These are phyloP conservation scores for Fusarium ambrosium DNA, from an alignment of 2,329 filamentous ascomycete genomes.

Conservation along the genomic window DNA sequence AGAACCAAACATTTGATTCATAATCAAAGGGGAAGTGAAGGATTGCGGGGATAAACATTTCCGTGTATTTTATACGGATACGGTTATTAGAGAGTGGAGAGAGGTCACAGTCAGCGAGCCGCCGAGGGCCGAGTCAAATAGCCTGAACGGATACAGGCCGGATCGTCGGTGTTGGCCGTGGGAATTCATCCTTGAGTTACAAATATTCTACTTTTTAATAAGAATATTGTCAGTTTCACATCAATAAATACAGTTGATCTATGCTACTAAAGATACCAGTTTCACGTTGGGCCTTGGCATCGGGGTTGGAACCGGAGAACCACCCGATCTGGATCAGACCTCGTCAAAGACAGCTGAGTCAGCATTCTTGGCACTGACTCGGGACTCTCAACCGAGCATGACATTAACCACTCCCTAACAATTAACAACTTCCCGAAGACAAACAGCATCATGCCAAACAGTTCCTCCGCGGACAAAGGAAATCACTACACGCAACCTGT, in stretches of 20 bases:
- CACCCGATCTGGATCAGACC: neutral
- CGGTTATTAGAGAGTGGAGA: neutral
- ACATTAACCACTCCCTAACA: too few species aligned
- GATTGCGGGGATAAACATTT: neutral
- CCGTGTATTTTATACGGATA: neutral
- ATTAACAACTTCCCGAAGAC: neutral
- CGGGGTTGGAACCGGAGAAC: neutral
- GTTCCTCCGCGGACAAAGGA: neutral
- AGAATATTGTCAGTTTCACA: neutral
- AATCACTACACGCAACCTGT: neutral
- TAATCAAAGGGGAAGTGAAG: neutral
- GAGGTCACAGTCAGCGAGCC: neutral
- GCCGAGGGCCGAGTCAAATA: constrained; percentile 6
- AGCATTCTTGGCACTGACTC: neutral
- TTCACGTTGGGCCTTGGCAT: neutral
- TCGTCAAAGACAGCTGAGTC: neutral
- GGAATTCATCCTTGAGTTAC: too few species aligned
- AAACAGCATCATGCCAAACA: neutral
- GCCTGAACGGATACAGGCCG: neutral
- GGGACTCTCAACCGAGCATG: neutral
- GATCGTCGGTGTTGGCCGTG: neutral
- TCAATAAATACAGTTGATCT: neutral
- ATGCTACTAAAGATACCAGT: neutral
- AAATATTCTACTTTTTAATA: too few species aligned
- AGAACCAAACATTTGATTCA: neutral